Percentiles rank a stretch among this genome's conserved stretches.
Conservation (phyloP, 257 asterid species). For the Forsythia suspensa region DNA sequence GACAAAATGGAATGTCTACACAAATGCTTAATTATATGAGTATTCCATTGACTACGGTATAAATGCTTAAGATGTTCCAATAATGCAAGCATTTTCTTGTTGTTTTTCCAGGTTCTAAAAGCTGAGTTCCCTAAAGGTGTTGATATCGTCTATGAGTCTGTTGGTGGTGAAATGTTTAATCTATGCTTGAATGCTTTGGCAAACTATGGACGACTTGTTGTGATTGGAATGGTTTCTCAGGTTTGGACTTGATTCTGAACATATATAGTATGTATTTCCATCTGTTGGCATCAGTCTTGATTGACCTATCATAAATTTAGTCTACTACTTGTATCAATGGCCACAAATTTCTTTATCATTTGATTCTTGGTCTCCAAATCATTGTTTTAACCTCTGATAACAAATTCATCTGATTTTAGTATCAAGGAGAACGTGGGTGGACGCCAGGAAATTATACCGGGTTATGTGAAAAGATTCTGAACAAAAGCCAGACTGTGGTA, state of each 20-base stretch:
- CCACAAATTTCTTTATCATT: constrained; percentile 8
- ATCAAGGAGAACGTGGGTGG: constrained; percentile 98
- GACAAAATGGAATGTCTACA: not conserved
- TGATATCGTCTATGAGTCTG: constrained; percentile 88
- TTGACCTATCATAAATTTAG: not conserved
- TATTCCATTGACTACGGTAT: not conserved
- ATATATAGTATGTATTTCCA: not conserved
- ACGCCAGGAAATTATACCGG: constrained; percentile 77
- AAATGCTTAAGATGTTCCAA: not conserved
- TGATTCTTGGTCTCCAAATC: constrained; percentile 14
- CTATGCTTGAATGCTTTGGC: constrained; percentile 87
- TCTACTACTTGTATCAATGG: not conserved
- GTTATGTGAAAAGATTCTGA: constrained; percentile 80
- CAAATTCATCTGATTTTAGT: constrained; percentile 46
- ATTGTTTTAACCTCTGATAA: constrained; percentile 11
- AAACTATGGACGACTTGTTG: constrained; percentile 81
- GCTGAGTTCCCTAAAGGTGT: constrained; percentile 86
- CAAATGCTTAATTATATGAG: not conserved
- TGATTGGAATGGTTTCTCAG: constrained; percentile 97
- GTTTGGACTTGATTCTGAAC: constrained; percentile 36
- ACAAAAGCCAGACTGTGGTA: constrained; percentile 97
- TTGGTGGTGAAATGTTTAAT: constrained; percentile 93
- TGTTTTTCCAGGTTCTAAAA: constrained; percentile 62
- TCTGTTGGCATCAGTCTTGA: not conserved
- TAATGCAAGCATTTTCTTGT: constrained; percentile 5